These are phyloP conservation scores for Cryphonectria naterciae DNA, from an alignment of 2,329 filamentous ascomycete species.

Conservation along the genomic window DNA sequence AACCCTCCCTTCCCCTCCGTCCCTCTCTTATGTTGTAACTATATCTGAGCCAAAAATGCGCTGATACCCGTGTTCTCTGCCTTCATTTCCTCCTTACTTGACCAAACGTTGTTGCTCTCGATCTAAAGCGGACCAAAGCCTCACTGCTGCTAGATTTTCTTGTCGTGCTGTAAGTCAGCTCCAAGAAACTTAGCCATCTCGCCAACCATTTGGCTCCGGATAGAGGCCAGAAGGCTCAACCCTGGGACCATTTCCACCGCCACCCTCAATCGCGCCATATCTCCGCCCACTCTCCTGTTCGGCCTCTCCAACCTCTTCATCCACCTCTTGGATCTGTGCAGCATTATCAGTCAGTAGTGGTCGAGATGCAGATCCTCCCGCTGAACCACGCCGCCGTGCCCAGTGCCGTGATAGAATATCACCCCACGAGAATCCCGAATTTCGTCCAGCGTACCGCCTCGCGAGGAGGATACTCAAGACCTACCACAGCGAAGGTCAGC, in stretches of 20 bases:
- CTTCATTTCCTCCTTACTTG: background rate
- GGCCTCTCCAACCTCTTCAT: conserved; percentile 16
- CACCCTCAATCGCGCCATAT: conserved; percentile 20
- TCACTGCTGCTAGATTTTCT: background rate
- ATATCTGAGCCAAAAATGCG: background rate
- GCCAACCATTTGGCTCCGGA: conserved; percentile 21
- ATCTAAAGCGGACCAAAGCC: background rate
- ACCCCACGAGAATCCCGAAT: background rate
- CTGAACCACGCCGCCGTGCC: no score
- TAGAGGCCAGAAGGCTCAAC: conserved; percentile 21
- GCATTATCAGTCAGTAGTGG: conserved; percentile 19
- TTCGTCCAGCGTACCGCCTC: background rate
- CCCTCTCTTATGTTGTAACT: background rate
- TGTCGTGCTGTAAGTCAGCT: background rate
- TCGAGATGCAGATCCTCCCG: conserved; percentile 4
- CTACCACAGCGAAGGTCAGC: background rate
- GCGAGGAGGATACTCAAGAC: background rate
- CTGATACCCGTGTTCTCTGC: background rate
- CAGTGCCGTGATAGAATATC: background rate
- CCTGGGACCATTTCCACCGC: conserved; percentile 5
- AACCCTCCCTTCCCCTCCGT: background rate
- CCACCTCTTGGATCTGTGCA: conserved; percentile 20
- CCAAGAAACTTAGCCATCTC: conserved; percentile 12
- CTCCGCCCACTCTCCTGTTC: conserved; percentile 3
- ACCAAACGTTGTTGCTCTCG: background rate